phyloP scores from a whole-genome alignment of 2,329 filamentous ascomycete genomes.

The Coleophoma crateriformis region DNA sequence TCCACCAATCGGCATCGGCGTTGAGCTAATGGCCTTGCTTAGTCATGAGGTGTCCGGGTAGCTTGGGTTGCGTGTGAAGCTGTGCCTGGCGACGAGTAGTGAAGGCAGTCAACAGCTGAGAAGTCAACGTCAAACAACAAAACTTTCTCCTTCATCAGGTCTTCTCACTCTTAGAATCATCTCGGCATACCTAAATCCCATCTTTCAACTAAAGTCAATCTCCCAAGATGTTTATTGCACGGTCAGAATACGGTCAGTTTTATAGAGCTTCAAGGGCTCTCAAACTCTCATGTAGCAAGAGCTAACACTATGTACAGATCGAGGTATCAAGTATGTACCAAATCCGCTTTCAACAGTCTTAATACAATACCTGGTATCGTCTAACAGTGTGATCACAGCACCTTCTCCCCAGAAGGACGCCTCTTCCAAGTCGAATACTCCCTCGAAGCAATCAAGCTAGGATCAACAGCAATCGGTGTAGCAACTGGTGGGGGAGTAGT shows the following conservation, averaged over 20 bases:
- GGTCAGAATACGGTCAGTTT: constrained; percentile 94
- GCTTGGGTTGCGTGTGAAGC: neutral
- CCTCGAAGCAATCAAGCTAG: constrained; percentile 98
- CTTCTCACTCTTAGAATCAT: too few species aligned
- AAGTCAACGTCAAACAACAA: neutral
- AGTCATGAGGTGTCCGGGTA: neutral
- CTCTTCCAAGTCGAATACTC: constrained; percentile 99
- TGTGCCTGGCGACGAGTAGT: neutral
- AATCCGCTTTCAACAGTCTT: constrained; percentile 9
- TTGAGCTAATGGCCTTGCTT: neutral
- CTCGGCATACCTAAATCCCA: neutral
- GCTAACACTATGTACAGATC: constrained; percentile 58
- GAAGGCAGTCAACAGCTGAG: neutral
- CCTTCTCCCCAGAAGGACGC: constrained; percentile 98
- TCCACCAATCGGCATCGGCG: neutral
- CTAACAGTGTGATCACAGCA: constrained; percentile 50
- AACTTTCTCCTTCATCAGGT: too few species aligned
- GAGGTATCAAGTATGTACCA: constrained; percentile 83
- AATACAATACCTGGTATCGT: constrained; percentile 1
- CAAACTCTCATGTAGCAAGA: constrained; percentile 16
- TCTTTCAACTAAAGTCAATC: constrained; percentile 26
- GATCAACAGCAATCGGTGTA: constrained; percentile 95
- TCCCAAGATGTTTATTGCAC: constrained; percentile 95
- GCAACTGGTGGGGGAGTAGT: constrained; percentile 93
- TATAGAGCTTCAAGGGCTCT: constrained; percentile 8